Evolutionary conservation across 352 stramenopile genomes (phyloP).

Genomic region (Globisporangium nodosum): DNA sequence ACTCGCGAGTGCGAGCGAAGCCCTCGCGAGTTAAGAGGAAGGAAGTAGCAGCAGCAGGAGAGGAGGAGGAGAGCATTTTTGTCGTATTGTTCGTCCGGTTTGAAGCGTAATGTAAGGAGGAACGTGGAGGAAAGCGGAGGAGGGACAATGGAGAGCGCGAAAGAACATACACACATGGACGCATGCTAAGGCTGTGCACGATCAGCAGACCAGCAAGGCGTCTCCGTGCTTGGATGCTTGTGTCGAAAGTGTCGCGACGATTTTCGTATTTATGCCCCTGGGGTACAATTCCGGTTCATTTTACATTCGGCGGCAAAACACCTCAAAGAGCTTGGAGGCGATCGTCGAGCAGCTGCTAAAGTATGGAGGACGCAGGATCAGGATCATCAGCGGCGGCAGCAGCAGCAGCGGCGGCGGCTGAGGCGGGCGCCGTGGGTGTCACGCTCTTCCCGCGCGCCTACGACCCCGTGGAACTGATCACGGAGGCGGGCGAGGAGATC

Average conservation of each 20-base stretch:
- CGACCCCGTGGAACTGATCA: slow-evolving; percentile 72
- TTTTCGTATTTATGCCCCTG: not conserved
- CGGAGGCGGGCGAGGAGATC: slow-evolving; percentile 75
- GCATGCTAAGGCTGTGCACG: no score
- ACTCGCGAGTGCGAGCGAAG: not conserved
- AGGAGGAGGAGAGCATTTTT: slow-evolving; percentile 12
- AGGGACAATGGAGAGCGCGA: not conserved
- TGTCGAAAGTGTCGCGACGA: not conserved
- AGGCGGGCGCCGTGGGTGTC: slow-evolving; percentile 46
- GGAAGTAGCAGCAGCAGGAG: not conserved
- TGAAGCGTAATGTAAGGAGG: slow-evolving; percentile 12
- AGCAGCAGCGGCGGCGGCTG: slow-evolving; percentile 40
- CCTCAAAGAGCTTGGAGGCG: not conserved
- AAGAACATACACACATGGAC: no score
- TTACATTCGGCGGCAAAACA: not conserved
- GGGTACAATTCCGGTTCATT: not conserved
- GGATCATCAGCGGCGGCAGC: not conserved
- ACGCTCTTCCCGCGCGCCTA: slow-evolving; percentile 80
- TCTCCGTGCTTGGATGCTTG: no score
- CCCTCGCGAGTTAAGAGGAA: not conserved
- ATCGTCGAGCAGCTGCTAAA: not conserved
- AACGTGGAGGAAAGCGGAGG: not conserved
- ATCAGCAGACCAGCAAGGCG: no score
- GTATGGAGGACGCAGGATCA: not conserved
- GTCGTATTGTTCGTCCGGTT: slow-evolving; percentile 13